These are phyloP conservation scores for Neurospora sp. DNA, from an alignment of 495 filamentous ascomycete genomes.

Conservation along the genomic window DNA sequence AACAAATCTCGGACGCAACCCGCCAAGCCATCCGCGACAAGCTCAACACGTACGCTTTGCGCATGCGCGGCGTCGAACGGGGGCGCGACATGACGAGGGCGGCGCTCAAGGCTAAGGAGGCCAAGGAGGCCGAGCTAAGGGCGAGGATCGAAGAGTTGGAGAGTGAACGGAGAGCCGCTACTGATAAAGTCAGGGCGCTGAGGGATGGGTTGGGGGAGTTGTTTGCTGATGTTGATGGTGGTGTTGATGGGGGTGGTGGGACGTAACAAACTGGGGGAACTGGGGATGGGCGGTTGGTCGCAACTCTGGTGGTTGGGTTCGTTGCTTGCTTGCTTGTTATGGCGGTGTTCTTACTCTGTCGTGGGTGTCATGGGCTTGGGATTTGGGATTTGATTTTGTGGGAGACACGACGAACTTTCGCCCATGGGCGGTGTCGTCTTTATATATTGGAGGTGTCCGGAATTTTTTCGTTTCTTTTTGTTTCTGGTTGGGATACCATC, in stretches of 20 bases:
- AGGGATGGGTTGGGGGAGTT: constrained; percentile 11
- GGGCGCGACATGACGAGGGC: constrained; percentile 53
- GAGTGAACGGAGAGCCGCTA: constrained; percentile 39
- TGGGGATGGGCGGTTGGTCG: background rate
- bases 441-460: background rate
- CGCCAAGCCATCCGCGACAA: constrained; percentile 33
- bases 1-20: constrained; percentile 27
- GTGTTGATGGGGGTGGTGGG: background rate
- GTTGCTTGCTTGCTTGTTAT: background rate
- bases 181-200: constrained; percentile 11
- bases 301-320: background rate
- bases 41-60: constrained; percentile 47
- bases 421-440: background rate
- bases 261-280: background rate
- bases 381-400: background rate
- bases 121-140: constrained; percentile 42
- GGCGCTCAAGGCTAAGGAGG: constrained; percentile 51
- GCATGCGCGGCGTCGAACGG: constrained; percentile 44
- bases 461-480: background rate
- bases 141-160: constrained; percentile 38
- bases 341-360: background rate
- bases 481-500: background rate
- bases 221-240: background rate
- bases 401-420: background rate
- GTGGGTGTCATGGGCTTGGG: too few species aligned